Evolutionary conservation across 768 basidiomycete genomes (phyloP).

Genomic region (Cystofilobasidium capitatum): DNA sequence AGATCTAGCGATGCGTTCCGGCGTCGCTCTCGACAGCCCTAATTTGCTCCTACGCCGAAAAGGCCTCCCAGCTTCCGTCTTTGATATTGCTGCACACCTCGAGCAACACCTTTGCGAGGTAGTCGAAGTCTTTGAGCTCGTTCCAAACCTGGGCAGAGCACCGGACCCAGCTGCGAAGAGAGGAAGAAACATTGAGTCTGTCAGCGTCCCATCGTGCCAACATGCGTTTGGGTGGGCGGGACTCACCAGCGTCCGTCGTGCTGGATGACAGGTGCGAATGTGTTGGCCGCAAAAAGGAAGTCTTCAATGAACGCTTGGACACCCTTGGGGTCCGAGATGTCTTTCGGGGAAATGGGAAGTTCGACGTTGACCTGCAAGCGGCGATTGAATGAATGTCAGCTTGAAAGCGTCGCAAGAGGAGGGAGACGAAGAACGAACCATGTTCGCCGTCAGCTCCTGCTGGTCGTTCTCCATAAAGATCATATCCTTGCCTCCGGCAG

Average conservation of each 20-base stretch:
- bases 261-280: slow-evolving; percentile 1
- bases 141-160: slow-evolving; percentile 22
- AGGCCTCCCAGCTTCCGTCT: slow-evolving; percentile 15
- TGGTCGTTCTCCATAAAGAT: slow-evolving; percentile 25
- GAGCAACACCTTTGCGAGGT: slow-evolving; percentile 8
- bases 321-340: background rate
- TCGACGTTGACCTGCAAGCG: slow-evolving; percentile 7
- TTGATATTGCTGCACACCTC: background rate
- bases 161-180: slow-evolving; percentile 8
- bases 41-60: too few relatives aligned
- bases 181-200: background rate
- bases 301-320: slow-evolving; percentile 10
- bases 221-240: background rate
- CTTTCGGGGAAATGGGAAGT: background rate
- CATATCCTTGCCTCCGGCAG: background rate
- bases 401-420: background rate
- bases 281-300: slow-evolving; percentile 6
- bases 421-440: background rate
- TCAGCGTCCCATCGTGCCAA: background rate
- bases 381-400: background rate
- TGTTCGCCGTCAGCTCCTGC: slow-evolving; percentile 11
- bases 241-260: slow-evolving; percentile 19
- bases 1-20: too few relatives aligned
- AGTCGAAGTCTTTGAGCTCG: slow-evolving; percentile 23
- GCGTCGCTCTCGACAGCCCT: too few relatives aligned